These are phyloP conservation scores for Dunaliella primolecta DNA, from an alignment of 139 green algal species.

Conservation along the genomic window DNA sequence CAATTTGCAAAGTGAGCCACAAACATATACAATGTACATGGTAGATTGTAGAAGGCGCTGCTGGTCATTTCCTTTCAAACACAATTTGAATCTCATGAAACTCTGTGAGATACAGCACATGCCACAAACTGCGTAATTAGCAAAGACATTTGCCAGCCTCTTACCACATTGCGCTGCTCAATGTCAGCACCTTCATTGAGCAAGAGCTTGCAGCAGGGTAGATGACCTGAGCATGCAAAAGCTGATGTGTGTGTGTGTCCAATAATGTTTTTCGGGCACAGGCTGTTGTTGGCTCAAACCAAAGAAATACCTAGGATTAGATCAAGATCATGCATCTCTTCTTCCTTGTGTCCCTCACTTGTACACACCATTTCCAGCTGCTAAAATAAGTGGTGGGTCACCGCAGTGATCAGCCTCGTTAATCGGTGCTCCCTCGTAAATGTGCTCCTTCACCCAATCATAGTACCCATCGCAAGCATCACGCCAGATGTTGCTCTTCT, in stretches of 20 bases:
- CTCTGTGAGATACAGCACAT: background rate
- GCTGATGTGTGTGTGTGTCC: background rate
- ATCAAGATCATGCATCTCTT: too few relatives aligned
- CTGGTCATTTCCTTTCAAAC: background rate
- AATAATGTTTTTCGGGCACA: too few relatives aligned
- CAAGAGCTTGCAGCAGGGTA: constrained; percentile 66
- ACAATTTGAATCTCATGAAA: background rate
- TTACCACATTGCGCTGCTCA: constrained; percentile 87
- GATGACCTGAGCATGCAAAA: constrained; percentile 40
- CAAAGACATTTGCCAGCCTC: constrained; percentile 4
- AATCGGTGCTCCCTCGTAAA: constrained; percentile 74
- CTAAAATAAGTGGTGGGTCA: constrained; percentile 87
- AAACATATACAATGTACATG: background rate
- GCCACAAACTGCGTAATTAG: background rate
- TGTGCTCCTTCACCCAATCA: constrained; percentile 93
- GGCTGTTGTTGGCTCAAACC: too few relatives aligned
- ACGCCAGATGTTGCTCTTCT: constrained; percentile 96
- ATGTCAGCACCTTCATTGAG: constrained; percentile 84
- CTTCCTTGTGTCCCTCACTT: too few relatives aligned
- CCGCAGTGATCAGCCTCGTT: constrained; percentile 93
- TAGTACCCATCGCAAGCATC: constrained; percentile 92
- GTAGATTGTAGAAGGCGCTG: background rate
- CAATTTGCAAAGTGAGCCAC: background rate
- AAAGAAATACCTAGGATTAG: too few relatives aligned
- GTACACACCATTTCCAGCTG: constrained; percentile 85